These are phyloP conservation scores for Diaporthe sp. DNA, from an alignment of 2,329 filamentous ascomycete species.

Conservation along the genomic window DNA sequence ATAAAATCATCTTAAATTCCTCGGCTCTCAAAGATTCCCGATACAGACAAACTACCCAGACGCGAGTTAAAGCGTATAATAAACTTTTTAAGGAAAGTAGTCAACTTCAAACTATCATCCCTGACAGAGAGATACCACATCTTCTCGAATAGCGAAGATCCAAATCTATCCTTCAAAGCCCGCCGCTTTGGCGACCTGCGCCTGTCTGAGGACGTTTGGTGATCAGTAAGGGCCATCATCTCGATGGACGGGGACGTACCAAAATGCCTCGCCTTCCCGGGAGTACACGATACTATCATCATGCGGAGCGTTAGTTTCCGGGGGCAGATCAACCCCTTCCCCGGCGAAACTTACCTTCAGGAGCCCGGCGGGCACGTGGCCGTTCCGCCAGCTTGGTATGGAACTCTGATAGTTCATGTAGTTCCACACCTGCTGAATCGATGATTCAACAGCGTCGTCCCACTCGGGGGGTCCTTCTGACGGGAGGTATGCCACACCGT, in stretches of 20 bases:
- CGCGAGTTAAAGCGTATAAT: too few species aligned
- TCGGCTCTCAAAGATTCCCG: too few species aligned
- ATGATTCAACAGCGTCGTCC: not conserved
- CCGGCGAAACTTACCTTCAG: not conserved
- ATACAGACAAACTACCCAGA: not conserved
- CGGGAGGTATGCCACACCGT: not conserved
- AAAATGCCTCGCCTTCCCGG: not conserved
- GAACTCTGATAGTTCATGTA: not conserved
- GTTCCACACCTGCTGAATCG: not conserved
- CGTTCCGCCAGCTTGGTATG: not conserved
- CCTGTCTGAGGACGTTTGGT: too few species aligned
- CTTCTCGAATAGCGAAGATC: not conserved
- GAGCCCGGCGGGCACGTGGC: not conserved
- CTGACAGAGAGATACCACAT: too few species aligned
- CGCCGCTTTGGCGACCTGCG: not conserved
- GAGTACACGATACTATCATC: not conserved
- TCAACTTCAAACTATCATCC: not conserved
- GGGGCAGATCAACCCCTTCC: not conserved
- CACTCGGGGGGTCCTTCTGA: not conserved
- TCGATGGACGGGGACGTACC: not conserved
- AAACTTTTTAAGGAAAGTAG: not conserved
- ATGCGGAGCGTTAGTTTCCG: too few species aligned
- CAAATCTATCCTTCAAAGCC: not conserved
- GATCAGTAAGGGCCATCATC: not conserved
- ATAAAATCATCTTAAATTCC: not conserved